These are phyloP conservation scores for Galeopsis tetrahit DNA, from an alignment of 257 asterid genomes.

Conservation along the genomic window DNA sequence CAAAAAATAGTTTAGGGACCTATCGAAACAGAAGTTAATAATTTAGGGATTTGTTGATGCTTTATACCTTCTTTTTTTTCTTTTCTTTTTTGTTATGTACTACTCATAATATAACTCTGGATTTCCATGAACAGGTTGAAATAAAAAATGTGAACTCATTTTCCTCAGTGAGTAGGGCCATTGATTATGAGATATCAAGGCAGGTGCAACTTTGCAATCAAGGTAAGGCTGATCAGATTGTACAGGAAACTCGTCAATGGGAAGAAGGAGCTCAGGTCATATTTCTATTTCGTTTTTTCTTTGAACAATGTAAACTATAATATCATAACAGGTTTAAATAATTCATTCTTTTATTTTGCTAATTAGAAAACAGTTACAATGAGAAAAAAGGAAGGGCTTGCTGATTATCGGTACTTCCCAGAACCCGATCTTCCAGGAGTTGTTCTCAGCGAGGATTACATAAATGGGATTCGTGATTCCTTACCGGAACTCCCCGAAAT, in stretches of 20 bases:
- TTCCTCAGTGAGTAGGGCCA: constrained; percentile 91
- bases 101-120: constrained; percentile 17
- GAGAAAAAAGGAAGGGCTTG: constrained; percentile 98
- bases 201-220: constrained; percentile 79
- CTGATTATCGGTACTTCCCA: constrained; percentile 97
- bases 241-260: constrained; percentile 98
- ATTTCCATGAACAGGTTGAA: constrained; percentile 71
- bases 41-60: no score
- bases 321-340: constrained; percentile 4
- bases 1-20: no score
- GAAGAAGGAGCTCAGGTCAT: constrained; percentile 98
- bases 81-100: not conserved
- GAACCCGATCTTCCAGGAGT: constrained; percentile 99
- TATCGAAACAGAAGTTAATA: no score
- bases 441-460: constrained; percentile 65
- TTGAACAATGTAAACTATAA: constrained; percentile 9
- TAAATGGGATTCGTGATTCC: constrained; percentile 56
- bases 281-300: constrained; percentile 32
- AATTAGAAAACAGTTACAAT: constrained; percentile 90
- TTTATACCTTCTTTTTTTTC: no score
- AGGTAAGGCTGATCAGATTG: constrained; percentile 83
- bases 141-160: constrained; percentile 96
- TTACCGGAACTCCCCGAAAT: constrained; percentile 95
- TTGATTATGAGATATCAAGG: constrained; percentile 89
- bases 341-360: constrained; percentile 35